These are phyloP conservation scores for Penicillium ochrochloron DNA, from an alignment of 495 filamentous ascomycete species.

Conservation along the genomic window DNA sequence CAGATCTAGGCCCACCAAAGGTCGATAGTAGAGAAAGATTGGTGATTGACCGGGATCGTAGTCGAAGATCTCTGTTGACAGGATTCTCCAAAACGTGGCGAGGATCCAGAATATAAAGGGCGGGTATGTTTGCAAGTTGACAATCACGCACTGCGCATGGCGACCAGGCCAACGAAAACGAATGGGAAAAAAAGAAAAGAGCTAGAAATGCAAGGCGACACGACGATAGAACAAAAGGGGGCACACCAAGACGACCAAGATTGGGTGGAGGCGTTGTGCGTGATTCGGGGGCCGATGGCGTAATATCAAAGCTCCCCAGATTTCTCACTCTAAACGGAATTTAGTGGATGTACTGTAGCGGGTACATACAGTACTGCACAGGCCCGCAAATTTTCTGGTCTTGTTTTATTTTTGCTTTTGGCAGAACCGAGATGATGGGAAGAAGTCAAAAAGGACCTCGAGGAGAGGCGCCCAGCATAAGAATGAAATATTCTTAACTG, in stretches of 20 bases:
- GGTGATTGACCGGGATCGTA: neutral
- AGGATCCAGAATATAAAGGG: constrained; percentile 28
- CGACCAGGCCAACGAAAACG: constrained; percentile 16
- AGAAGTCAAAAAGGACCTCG: neutral
- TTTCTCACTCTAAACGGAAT: constrained; percentile 5
- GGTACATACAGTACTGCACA: neutral
- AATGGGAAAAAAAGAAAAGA: constrained; percentile 17
- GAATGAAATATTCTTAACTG: constrained; percentile 13
- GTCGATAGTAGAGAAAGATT: neutral
- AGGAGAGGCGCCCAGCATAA: neutral
- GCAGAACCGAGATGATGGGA: neutral
- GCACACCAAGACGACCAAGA: constrained; percentile 1
- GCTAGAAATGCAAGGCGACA: constrained; percentile 10
- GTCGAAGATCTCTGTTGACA: constrained; percentile 7
- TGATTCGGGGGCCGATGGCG: constrained; percentile 35
- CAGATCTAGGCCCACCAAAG: neutral
- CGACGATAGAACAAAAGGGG: constrained; percentile 12
- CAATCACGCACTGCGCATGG: constrained; percentile 25
- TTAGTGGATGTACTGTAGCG: neutral
- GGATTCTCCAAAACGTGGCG: constrained; percentile 17
- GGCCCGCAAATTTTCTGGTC: neutral
- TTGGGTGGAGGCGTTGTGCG: constrained; percentile 19
- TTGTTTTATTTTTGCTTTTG: neutral
- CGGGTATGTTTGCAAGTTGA: constrained; percentile 13
- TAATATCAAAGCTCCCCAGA: constrained; percentile 37